Evolutionary conservation across 805 yeast species (phyloP).

Genomic region (Citeromyces nyonsensis): DNA sequence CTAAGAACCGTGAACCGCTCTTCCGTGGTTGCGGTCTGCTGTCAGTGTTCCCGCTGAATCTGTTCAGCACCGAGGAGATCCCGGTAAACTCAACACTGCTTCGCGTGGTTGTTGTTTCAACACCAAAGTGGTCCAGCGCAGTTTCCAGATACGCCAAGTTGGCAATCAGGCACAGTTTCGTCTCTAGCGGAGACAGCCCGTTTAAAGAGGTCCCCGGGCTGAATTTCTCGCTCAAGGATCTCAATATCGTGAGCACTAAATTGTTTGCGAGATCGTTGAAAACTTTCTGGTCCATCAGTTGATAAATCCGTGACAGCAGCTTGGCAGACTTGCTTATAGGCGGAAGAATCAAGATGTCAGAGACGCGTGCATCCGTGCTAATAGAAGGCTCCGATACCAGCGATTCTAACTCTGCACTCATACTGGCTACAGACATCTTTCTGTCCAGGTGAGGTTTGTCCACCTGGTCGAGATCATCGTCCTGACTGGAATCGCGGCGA

Average conservation of each 20-base stretch:
- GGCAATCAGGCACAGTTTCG: constrained; percentile 53
- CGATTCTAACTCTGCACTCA: constrained; percentile 1
- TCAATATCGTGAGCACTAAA: constrained; percentile 64
- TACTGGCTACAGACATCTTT: not conserved
- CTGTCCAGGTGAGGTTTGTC: too few species aligned
- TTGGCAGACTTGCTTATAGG: constrained; percentile 60
- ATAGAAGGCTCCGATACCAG: constrained; percentile 1
- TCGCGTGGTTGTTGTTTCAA: constrained; percentile 60
- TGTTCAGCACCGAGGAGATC: constrained; percentile 26
- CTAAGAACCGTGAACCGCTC: constrained; percentile 6
- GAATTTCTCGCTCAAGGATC: constrained; percentile 41
- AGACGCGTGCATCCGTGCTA: not conserved
- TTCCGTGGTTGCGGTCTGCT: not conserved
- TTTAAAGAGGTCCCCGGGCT: constrained; percentile 17
- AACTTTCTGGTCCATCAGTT: constrained; percentile 57
- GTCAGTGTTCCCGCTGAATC: constrained; percentile 10
- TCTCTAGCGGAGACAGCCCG: constrained; percentile 29
- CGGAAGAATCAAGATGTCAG: constrained; percentile 26
- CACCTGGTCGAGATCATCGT: too few species aligned
- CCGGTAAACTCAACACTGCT: constrained; percentile 75
- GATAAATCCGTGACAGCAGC: constrained; percentile 64
- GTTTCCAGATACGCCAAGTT: constrained; percentile 57
- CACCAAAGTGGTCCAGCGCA: constrained; percentile 63
- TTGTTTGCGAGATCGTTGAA: constrained; percentile 86
- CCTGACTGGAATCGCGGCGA: too few species aligned